These are phyloP conservation scores for Cladorrhinum sp. DNA, from an alignment of 2,329 filamentous ascomycete species.

Conservation along the genomic window DNA sequence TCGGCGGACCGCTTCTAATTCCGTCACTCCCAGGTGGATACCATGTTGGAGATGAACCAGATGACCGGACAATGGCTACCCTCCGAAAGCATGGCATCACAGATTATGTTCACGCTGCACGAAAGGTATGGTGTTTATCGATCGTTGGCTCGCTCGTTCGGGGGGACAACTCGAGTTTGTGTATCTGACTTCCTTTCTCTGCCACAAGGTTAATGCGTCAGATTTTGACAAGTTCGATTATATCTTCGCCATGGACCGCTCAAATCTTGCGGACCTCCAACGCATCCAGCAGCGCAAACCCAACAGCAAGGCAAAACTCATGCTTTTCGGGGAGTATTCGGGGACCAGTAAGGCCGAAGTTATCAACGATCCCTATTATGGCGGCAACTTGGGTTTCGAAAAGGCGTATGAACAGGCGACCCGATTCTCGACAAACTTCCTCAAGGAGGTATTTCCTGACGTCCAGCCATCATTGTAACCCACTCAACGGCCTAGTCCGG, in stretches of 20 bases:
- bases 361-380: slow-evolving; percentile 89
- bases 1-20: background rate
- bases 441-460: slow-evolving; percentile 56
- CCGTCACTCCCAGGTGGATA: slow-evolving; percentile 62
- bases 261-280: slow-evolving; percentile 71
- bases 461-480: slow-evolving; percentile 21
- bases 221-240: slow-evolving; percentile 91
- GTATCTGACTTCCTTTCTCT: background rate
- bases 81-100: slow-evolving; percentile 71
- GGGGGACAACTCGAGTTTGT: background rate
- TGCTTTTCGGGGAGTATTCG: slow-evolving; percentile 81
- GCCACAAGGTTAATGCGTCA: slow-evolving; percentile 47
- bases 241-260: slow-evolving; percentile 88
- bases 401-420: slow-evolving; percentile 81
- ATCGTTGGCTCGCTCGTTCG: background rate
- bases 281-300: slow-evolving; percentile 56
- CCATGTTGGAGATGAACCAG: slow-evolving; percentile 72
- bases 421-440: slow-evolving; percentile 73
- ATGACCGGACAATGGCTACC: slow-evolving; percentile 79
- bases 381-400: slow-evolving; percentile 76
- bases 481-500: slow-evolving; percentile 9
- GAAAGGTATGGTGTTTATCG: slow-evolving; percentile 58
- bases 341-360: slow-evolving; percentile 65
- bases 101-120: slow-evolving; percentile 72
- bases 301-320: slow-evolving; percentile 62